Base-by-base conservation (phyloP, 176 grass and related monocot species). In the Cymbopogon citratus region DNA sequence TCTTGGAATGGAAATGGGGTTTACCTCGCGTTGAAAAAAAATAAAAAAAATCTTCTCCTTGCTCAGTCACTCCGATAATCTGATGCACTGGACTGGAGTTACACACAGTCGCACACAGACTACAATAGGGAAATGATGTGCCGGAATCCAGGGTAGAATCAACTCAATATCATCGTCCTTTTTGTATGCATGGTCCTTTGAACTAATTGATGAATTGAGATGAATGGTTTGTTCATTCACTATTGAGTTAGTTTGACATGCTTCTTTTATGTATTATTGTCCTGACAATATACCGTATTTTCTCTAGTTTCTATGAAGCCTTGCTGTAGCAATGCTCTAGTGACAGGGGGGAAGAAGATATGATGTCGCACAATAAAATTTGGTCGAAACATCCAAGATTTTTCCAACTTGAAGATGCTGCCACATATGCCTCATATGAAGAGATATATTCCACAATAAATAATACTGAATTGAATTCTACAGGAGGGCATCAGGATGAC, bases 91-190 rank as follows among this genome's bases (percentile, higher is more conserved):
- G 27, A 19, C 38, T 80, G 25, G 34, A 63, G 12, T 59, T 28
- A 33, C 25, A 14, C 46, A 36, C 51, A 51, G n/a, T n/a, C n/a
- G 31, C 31, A 33, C 41, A 38, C 28, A 63, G 24, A 63, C 48
- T 64, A 40, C 74, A 83, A 64, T 87, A 72, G 26, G 26, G 36
- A 79, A 83, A 33, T 39, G 25, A 23, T 57, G 44, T 67, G 23
- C 64, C 23, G 6, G 71, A 40, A 56, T 8, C 21, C 5, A 44
- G 18, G 65, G 66, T 77, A 76, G 23, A 57, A 66, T 81, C 3
- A 71, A 27, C 25, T 45, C 36, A 15, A 6, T 70, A 54, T 36
- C 75, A 69, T 43, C 43, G 27, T 26, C 18, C 23, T 85, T 70
- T 12, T 63, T 66, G 44, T 46, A 41, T 64, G 44, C 63, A 46